Evolutionary conservation across 129 eudicot genomes (phyloP).

Genomic region (Cynara cardunculus): DNA sequence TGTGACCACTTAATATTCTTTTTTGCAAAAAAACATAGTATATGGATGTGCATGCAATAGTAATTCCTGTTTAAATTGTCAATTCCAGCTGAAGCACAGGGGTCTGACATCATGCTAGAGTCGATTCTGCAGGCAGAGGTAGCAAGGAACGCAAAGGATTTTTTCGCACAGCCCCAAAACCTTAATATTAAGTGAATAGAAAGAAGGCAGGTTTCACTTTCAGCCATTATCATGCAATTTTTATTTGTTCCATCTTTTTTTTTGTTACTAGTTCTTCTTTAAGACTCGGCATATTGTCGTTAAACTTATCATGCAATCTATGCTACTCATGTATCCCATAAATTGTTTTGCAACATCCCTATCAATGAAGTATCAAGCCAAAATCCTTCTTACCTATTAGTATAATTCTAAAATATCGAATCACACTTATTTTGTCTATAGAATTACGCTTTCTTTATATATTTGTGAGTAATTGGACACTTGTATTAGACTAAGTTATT

Average conservation of each 20-base stretch:
- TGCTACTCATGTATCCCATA: constrained; percentile 10
- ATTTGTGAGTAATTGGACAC: not conserved
- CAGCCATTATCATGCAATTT: not conserved
- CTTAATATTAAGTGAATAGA: constrained; percentile 41
- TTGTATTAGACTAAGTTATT: not conserved
- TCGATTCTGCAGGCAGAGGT: constrained; percentile 79
- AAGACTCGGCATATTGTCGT: not conserved
- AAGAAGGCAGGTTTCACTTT: constrained; percentile 16
- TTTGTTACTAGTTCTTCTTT: not conserved
- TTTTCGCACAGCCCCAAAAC: constrained; percentile 54
- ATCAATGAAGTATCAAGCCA: not conserved
- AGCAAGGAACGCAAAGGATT: constrained; percentile 79
- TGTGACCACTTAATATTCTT: not conserved
- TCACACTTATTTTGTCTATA: not conserved
- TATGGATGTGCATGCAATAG: constrained; percentile 8
- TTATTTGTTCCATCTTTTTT: not conserved
- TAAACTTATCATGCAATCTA: not conserved
- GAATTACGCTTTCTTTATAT: not conserved
- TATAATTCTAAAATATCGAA: not conserved
- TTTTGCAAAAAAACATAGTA: not conserved
- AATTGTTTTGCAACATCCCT: not conserved
- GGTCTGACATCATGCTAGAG: constrained; percentile 81
- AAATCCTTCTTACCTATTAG: not conserved
- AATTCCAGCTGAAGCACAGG: constrained; percentile 52
- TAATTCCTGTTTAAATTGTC: not conserved